A percentile compares a stretch with the other conserved stretches of the same genome.
Conservation (phyloP, 441 rosid genomes). For the Mallotus japonicus region DNA sequence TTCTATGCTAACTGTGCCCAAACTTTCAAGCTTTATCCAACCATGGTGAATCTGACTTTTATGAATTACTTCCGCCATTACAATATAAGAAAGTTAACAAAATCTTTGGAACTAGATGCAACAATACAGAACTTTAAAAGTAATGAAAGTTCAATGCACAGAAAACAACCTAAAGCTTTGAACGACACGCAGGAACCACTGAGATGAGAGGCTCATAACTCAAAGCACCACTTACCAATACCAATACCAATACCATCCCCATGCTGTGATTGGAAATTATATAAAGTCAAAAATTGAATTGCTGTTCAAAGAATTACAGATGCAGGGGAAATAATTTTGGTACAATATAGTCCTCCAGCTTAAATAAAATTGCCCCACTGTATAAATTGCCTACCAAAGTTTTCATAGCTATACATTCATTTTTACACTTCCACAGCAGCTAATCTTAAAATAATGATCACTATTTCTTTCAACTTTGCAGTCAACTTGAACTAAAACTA, state of each 20-base stretch:
- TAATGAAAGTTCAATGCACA: neutral
- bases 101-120: neutral
- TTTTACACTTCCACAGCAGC: neutral
- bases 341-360: neutral
- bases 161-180: neutral
- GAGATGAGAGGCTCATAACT: no score
- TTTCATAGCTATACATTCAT: neutral
- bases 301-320: neutral
- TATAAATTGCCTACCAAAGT: neutral
- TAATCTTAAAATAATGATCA: neutral
- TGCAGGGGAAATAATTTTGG: neutral
- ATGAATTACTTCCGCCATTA: neutral
- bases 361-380: neutral
- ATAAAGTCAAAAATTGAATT: neutral
- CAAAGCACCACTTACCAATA: no score
- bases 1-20: no score
- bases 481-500: neutral
- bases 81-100: neutral
- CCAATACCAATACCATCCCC: no score
- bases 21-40: no score
- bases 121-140: no score
- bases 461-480: neutral
- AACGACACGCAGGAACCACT: neutral
- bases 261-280: no score
- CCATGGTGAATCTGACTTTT: no score